phyloP scores from a whole-genome alignment of 164 flowering plant genomes.

The Vitis amurensis region DNA sequence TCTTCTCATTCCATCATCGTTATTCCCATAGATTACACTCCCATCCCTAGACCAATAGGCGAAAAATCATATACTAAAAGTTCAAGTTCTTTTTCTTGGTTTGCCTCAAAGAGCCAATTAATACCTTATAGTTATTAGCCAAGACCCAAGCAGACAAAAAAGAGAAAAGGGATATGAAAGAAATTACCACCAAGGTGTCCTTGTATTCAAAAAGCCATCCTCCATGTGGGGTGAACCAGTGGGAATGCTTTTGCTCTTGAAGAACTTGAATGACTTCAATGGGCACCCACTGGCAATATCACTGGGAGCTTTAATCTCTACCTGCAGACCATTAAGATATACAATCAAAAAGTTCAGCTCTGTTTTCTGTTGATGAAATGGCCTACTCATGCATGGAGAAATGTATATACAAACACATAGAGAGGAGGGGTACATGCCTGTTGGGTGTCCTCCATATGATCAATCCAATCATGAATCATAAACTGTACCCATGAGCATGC shows the following conservation, averaged over 20 bases:
- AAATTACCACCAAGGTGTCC: constrained; percentile 44
- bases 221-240: constrained; percentile 14
- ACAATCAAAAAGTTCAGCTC: too few relatives aligned
- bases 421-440: constrained; percentile 23
- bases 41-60: constrained; percentile 42
- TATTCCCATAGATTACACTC: constrained; percentile 55
- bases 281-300: constrained; percentile 40
- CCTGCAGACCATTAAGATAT: constrained; percentile 16
- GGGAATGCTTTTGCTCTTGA: constrained; percentile 20
- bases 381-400: background rate
- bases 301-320: constrained; percentile 43
- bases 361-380: too few relatives aligned
- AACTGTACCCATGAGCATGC: constrained; percentile 60
- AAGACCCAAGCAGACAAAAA: too few relatives aligned
- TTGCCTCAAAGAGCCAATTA: too few relatives aligned
- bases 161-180: background rate
- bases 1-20: constrained; percentile 30
- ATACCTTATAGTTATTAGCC: background rate
- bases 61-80: too few relatives aligned
- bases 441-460: constrained; percentile 54
- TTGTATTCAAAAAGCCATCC: constrained; percentile 21
- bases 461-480: constrained; percentile 65
- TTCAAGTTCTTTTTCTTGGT: too few relatives aligned
- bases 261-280: constrained; percentile 47
- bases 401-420: background rate